Base-by-base conservation (phyloP, 306 rosid genomes). In the Senna tora region DNA sequence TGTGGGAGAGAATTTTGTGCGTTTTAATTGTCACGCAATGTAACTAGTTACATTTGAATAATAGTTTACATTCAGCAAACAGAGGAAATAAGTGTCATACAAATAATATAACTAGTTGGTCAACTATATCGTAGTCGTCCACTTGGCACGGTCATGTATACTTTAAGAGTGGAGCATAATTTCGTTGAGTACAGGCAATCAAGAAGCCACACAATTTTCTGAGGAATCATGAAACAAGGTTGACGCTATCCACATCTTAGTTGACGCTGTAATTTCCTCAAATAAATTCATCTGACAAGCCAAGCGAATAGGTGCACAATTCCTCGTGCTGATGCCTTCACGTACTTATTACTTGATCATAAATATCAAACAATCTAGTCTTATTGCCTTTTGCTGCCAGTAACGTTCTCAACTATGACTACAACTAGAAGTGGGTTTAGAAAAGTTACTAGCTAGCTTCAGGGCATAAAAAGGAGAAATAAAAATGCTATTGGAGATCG, bases 141-240 rank as follows among this genome's bases (percentile, higher is more conserved):
- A 5, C 47, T 36, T 16, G 20, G 47, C n/a, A 0, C 16, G 9
- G 50, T 11, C 33, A 39, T 10, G 33, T 39, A 38, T 19, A 10
- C 34, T 62, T 62, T 15, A 20, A 62, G 50, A 4, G 2, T 20
- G 33, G 34, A 34, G 2, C 16, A 62, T 62, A 17, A 62, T 20
- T 62, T 19, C 67, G 67, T 62, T 20, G 67, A 19, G 67, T 39
- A 38, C 19, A 20, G 67, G 67, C 34, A 62, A 62, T 62, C 12
- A 13, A 62, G 33, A 38, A 62, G 67, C 12, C 32, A 25, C 67
- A 62, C 67, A 38, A 38, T 2, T 39, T 62, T 39, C 11, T 60
- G 67, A 39, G 50, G 33, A 17, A 5, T 61, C 38, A 19, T 19
- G 33, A 39, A 62, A 39, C 50, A 39, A 38, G 17, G 33, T 39